phyloP scores from a whole-genome alignment of 441 rosid genomes.

The Viola pubescens region DNA sequence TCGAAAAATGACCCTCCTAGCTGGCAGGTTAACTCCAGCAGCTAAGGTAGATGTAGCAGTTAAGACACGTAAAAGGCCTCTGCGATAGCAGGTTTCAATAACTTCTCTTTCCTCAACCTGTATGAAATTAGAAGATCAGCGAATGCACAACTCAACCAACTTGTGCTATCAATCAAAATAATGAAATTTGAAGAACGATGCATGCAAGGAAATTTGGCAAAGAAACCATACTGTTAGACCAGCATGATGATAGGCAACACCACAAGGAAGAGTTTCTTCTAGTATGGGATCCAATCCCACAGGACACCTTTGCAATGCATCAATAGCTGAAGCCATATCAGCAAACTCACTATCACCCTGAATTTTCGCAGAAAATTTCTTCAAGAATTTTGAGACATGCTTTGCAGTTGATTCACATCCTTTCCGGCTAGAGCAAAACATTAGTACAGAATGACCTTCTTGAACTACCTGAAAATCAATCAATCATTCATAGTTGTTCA shows the following conservation, averaged over 20 bases:
- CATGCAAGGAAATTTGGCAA: constrained; percentile 3
- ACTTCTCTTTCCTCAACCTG: constrained; percentile 99
- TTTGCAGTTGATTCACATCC: constrained; percentile 98
- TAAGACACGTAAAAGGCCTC: constrained; percentile 80
- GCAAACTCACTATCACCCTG: constrained; percentile 51
- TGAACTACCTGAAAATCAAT: constrained; percentile 66
- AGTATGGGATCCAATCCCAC: constrained; percentile 87
- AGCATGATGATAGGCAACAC: constrained; percentile 99
- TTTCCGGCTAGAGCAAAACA: constrained; percentile 96
- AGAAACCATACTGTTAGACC: constrained; percentile 76
- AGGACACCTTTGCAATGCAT: constrained; percentile 70
- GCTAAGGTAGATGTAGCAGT: constrained; percentile 99
- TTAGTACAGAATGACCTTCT: constrained; percentile 90
- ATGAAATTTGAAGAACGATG: neutral
- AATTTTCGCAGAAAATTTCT: constrained; percentile 39
- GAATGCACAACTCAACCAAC: neutral
- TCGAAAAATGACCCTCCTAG: constrained; percentile 96
- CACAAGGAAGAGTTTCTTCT: constrained; percentile 89
- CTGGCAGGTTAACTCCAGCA: constrained; percentile 97
- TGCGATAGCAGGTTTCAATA: constrained; percentile 87
- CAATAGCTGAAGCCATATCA: constrained; percentile 69
- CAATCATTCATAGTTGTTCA: constrained; percentile 16
- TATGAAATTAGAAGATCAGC: neutral
- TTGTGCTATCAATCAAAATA: constrained; percentile 2
- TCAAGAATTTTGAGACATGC: constrained; percentile 73